Evolutionary conservation across 306 rosid species (phyloP).

Genomic region (Casuarina glauca): DNA sequence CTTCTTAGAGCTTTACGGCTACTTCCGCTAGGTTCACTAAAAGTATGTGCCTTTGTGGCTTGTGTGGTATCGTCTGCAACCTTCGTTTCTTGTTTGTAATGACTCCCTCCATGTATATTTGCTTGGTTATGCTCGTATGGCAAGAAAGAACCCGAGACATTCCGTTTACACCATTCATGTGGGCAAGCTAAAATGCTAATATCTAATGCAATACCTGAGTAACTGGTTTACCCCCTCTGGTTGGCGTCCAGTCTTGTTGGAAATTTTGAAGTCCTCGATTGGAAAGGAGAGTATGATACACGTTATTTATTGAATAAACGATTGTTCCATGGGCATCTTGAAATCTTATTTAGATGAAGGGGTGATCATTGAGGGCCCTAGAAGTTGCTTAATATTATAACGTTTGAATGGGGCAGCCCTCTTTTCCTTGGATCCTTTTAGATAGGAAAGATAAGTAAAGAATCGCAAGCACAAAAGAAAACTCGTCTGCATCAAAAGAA

Average conservation of each 20-base stretch:
- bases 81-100: background rate
- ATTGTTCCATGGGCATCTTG: too few relatives aligned
- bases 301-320: too few relatives aligned
- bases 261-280: too few relatives aligned
- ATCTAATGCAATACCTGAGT: background rate
- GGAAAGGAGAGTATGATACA: too few relatives aligned
- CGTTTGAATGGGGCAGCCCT: too few relatives aligned
- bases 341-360: background rate
- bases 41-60: background rate
- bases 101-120: background rate
- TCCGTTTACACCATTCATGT: background rate
- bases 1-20: conserved; percentile 82
- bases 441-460: background rate
- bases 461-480: background rate
- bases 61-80: background rate
- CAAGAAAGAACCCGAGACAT: background rate
- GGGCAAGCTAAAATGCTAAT: background rate
- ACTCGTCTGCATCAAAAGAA: background rate
- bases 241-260: too few relatives aligned
- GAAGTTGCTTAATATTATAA: background rate
- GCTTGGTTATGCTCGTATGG: background rate
- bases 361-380: background rate
- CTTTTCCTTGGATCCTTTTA: background rate
- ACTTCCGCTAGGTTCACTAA: conserved; percentile 47
- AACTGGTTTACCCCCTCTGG: too few relatives aligned